These are phyloP conservation scores for Crataegus laevigata DNA, from an alignment of 306 rosid genomes.

Conservation along the genomic window DNA sequence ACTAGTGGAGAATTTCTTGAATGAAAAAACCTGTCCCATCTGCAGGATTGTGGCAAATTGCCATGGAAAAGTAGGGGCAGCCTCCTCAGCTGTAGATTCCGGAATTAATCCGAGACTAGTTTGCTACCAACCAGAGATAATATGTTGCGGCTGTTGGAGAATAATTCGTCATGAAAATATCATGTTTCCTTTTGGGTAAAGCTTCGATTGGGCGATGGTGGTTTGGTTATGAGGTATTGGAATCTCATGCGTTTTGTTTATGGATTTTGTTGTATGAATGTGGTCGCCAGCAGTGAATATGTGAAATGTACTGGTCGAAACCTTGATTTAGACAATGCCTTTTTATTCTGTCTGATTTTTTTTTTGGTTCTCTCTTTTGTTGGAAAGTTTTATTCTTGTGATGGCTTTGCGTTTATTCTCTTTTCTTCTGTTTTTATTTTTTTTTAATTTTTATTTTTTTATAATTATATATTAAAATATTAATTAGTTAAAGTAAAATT, in stretches of 20 bases:
- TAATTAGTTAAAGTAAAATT: conserved; percentile 9
- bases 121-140: conserved; percentile 45
- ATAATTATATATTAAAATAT: conserved; percentile 8
- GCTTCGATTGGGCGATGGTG: conserved; percentile 42
- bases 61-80: conserved; percentile 42
- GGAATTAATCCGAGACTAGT: conserved; percentile 38
- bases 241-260: conserved; percentile 44
- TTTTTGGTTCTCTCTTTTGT: background rate
- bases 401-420: conserved; percentile 21
- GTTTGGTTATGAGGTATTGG: conserved; percentile 40
- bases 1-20: conserved; percentile 65
- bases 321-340: conserved; percentile 53
- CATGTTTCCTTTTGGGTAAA: conserved; percentile 34
- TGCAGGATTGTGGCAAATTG: conserved; percentile 44
- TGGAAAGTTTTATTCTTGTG: conserved; percentile 10
- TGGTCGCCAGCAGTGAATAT: conserved; percentile 61
- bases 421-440: conserved; percentile 12
- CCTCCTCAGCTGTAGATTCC: conserved; percentile 49
- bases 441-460: conserved; percentile 9
- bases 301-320: conserved; percentile 54
- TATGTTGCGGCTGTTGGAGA: conserved; percentile 60
- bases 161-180: conserved; percentile 54
- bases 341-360: conserved; percentile 33
- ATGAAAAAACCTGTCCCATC: conserved; percentile 47
- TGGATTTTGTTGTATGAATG: conserved; percentile 33